phyloP scores from a whole-genome alignment of 495 filamentous ascomycete genomes.

The Penicillium longicatenatum region DNA sequence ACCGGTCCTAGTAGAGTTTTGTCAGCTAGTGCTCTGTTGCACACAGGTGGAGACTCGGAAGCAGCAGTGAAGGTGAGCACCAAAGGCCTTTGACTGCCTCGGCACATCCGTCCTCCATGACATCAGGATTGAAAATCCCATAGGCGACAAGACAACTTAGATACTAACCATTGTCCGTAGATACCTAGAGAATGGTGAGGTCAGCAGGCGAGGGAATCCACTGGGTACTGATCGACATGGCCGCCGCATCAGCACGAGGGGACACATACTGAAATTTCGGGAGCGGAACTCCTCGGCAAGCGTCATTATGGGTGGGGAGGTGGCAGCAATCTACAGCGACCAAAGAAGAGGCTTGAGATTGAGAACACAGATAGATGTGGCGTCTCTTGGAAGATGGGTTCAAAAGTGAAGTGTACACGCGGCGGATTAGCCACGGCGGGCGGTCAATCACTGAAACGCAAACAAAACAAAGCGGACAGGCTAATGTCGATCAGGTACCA shows the following conservation, averaged over 20 bases:
- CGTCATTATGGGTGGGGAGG: slow-evolving; percentile 44
- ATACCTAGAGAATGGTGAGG: slow-evolving; percentile 67
- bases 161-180: slow-evolving; percentile 96
- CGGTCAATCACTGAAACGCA: slow-evolving; percentile 31
- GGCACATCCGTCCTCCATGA: neutral
- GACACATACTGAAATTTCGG: slow-evolving; percentile 91
- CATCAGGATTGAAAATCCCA: slow-evolving; percentile 3
- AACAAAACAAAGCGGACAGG: slow-evolving; percentile 30
- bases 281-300: slow-evolving; percentile 78
- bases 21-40: slow-evolving; percentile 12
- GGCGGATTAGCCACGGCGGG: slow-evolving; percentile 25
- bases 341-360: slow-evolving; percentile 10
- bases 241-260: slow-evolving; percentile 14
- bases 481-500: slow-evolving; percentile 21
- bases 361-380: slow-evolving; percentile 13
- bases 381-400: slow-evolving; percentile 12
- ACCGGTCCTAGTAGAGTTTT: slow-evolving; percentile 68
- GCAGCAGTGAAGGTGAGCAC: neutral
- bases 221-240: slow-evolving; percentile 24
- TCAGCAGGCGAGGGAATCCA: slow-evolving; percentile 31
- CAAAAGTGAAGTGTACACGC: slow-evolving; percentile 24
- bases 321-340: slow-evolving; percentile 7
- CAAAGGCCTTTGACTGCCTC: neutral
- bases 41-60: neutral
- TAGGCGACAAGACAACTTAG: neutral